Evolutionary conservation across 139 green algal genomes (phyloP).

Genomic region (Chlorella sp.): DNA sequence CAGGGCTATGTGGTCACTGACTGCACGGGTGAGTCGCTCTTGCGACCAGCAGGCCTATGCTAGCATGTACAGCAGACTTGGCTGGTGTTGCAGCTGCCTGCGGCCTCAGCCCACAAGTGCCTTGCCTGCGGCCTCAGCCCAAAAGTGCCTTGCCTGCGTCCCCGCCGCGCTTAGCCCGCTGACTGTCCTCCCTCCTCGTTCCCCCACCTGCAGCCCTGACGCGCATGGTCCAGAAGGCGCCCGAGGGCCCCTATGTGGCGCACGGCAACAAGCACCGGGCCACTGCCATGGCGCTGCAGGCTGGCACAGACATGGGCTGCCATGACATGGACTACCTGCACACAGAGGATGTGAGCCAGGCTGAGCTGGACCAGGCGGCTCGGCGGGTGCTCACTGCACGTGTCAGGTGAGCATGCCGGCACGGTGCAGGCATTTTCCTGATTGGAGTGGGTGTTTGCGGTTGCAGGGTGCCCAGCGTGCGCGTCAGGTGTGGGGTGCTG

Average conservation of each 20-base stretch:
- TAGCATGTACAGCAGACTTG: neutral
- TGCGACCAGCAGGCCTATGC: neutral
- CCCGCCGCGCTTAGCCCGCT: neutral
- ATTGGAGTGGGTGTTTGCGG: no score
- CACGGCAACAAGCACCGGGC: neutral
- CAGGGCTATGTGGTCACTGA: conserved; percentile 3
- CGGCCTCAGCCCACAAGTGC: neutral
- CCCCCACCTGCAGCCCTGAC: neutral
- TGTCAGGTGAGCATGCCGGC: neutral
- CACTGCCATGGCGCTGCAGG: neutral
- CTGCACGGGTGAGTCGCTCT: neutral
- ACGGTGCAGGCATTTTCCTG: no score
- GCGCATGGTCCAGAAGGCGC: neutral
- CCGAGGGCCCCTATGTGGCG: neutral
- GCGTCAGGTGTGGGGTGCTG: no score
- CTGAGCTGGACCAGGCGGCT: neutral
- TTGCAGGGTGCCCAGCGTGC: no score
- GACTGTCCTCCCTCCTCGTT: neutral
- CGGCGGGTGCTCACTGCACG: neutral
- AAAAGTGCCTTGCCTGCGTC: neutral
- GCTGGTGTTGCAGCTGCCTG: neutral
- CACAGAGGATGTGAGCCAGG: neutral
- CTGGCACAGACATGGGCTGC: conserved; percentile 2
- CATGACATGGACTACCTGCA: neutral
- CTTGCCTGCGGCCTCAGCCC: neutral